Percentiles rank a stretch among this genome's conserved stretches.
phyloP scores from a whole-genome alignment of 208 protist species.

The Leishmania martiniquensis region DNA sequence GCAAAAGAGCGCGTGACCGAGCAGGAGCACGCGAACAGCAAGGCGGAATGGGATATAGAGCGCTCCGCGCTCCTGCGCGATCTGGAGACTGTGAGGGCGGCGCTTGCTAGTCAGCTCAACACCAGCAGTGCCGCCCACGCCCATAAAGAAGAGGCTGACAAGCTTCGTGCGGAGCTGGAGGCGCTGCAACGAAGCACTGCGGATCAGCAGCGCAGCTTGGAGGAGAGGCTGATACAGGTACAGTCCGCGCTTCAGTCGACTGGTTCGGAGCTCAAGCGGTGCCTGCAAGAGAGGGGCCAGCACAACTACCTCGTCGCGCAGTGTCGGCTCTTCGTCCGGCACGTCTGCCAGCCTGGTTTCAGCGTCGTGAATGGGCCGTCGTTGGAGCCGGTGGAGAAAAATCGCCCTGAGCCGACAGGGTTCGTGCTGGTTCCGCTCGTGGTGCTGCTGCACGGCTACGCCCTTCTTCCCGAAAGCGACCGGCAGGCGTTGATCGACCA shows the following conservation, averaged over 20 bases:
- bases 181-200: slow-evolving; percentile 20
- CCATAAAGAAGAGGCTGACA: slow-evolving; percentile 6
- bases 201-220: slow-evolving; percentile 38
- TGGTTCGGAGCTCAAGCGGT: slow-evolving; percentile 13
- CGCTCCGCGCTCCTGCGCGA: background rate
- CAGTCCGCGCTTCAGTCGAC: slow-evolving; percentile 29
- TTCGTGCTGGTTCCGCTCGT: slow-evolving; percentile 84
- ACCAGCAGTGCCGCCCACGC: background rate
- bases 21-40: slow-evolving; percentile 3
- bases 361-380: slow-evolving; percentile 80
- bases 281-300: slow-evolving; percentile 31
- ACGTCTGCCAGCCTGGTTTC: slow-evolving; percentile 83
- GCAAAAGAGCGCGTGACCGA: background rate
- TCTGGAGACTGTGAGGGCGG: slow-evolving; percentile 5
- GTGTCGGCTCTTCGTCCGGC: slow-evolving; percentile 75
- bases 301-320: slow-evolving; percentile 61
- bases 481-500: slow-evolving; percentile 65
- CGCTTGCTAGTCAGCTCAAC: background rate
- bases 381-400: slow-evolving; percentile 75
- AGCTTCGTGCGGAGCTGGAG: slow-evolving; percentile 21
- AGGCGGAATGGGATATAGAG: slow-evolving; percentile 4
- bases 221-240: slow-evolving; percentile 28
- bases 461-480: slow-evolving; percentile 66
- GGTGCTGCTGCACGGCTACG: slow-evolving; percentile 82
- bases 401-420: slow-evolving; percentile 67